These are phyloP conservation scores for Dothideomycetidae sp. DNA, from an alignment of 2,329 filamentous ascomycete species.

Conservation along the genomic window DNA sequence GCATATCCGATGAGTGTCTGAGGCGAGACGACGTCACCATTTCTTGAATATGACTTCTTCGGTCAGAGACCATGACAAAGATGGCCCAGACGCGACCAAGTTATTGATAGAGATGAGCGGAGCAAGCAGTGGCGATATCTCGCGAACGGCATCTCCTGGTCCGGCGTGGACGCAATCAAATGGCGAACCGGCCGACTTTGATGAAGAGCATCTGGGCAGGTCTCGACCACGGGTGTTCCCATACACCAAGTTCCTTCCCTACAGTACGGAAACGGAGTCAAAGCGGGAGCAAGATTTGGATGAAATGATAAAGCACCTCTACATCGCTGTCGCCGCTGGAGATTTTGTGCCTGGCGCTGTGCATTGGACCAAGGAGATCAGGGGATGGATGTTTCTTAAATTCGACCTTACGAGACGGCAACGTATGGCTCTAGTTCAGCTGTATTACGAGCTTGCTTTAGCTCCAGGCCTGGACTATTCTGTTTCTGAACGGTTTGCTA, in stretches of 20 bases:
- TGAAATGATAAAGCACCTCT: conserved; percentile 85
- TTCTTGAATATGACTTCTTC: conserved; percentile 5
- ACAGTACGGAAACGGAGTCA: conserved; percentile 65
- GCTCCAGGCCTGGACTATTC: conserved; percentile 75
- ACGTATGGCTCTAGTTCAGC: conserved; percentile 66
- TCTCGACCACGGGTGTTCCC: conserved; percentile 73
- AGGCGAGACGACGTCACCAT: not conserved
- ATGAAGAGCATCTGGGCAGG: conserved; percentile 49
- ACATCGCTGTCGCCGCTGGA: conserved; percentile 78
- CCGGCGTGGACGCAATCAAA: conserved; percentile 42
- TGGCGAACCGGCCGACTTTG: conserved; percentile 32
- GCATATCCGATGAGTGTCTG: not conserved
- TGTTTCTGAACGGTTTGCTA: conserved; percentile 78
- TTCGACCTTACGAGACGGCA: conserved; percentile 85
- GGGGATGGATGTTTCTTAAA: conserved; percentile 90
- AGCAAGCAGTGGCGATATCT: conserved; percentile 48
- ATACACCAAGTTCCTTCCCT: conserved; percentile 83
- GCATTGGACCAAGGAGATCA: conserved; percentile 93
- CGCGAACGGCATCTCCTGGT: conserved; percentile 74
- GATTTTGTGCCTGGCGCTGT: conserved; percentile 88
- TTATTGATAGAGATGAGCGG: conserved; percentile 8
- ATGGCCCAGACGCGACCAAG: conserved; percentile 2
- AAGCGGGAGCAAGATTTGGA: conserved; percentile 66
- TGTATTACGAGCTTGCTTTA: conserved; percentile 88
- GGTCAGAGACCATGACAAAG: conserved; percentile 7